These are phyloP conservation scores for Botrytis tulipae DNA, from an alignment of 2,329 filamentous ascomycete genomes.

Conservation along the genomic window DNA sequence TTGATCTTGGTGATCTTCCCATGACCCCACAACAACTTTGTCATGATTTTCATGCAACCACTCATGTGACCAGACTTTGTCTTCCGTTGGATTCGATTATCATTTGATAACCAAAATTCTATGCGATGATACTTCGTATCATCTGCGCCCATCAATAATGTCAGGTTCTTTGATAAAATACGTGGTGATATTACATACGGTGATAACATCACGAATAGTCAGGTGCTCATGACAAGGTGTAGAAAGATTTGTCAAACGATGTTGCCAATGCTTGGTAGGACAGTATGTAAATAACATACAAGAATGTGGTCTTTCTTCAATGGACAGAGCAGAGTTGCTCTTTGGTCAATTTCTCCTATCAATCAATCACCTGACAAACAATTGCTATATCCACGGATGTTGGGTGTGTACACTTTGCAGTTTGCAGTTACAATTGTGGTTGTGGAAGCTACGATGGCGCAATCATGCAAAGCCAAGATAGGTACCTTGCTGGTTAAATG, in stretches of 20 bases:
- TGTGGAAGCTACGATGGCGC: background rate
- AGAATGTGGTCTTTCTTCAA: background rate
- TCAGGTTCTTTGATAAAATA: background rate
- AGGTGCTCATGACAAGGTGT: background rate
- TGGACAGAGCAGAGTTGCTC: background rate
- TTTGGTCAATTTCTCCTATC: background rate
- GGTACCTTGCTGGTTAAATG: conserved; percentile 5
- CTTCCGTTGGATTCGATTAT: background rate
- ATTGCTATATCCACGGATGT: background rate
- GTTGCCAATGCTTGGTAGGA: background rate
- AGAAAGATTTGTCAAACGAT: background rate
- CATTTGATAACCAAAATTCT: background rate
- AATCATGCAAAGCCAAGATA: conserved; percentile 9
- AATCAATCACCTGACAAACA: background rate
- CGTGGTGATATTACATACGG: background rate
- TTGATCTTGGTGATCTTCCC: background rate
- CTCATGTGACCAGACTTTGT: background rate
- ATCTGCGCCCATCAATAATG: background rate
- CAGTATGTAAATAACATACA: background rate
- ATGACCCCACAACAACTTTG: conserved; percentile 1
- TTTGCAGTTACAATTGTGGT: background rate
- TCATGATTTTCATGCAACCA: background rate
- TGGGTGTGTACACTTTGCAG: background rate
- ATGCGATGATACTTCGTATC: background rate
- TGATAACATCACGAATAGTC: too few species aligned